phyloP scores from a whole-genome alignment of 129 eudicot species.

The Heracleum sosnowskyi region DNA sequence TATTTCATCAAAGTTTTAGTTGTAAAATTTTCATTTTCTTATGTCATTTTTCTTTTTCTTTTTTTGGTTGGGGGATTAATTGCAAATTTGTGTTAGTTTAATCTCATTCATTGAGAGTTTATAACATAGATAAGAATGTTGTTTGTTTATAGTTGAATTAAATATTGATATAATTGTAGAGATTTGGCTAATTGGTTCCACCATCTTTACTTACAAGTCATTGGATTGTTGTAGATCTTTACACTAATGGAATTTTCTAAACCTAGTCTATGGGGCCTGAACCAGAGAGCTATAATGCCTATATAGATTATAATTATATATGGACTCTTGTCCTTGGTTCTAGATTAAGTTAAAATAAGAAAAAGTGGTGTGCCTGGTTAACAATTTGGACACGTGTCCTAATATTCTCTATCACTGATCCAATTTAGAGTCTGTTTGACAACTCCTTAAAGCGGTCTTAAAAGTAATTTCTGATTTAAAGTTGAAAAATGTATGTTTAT shows the following conservation, averaged over 20 bases:
- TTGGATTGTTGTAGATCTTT: conserved; percentile 13
- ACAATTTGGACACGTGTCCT: conserved; percentile 20
- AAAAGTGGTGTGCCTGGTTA: conserved; percentile 3
- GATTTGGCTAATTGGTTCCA: conserved; percentile 66
- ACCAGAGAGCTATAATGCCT: conserved; percentile 18
- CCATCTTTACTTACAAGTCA: conserved; percentile 42
- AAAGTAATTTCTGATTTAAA: too few relatives aligned
- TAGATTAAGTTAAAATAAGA: conserved; percentile 26
- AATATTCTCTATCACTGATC: too few relatives aligned
- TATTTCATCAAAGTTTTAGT: not conserved
- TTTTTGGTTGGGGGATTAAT: conserved; percentile 13
- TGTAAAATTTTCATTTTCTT: not conserved
- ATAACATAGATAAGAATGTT: not conserved
- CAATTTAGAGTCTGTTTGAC: too few relatives aligned
- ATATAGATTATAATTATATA: not conserved
- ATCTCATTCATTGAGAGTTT: conserved; percentile 26
- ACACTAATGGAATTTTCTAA: conserved; percentile 54
- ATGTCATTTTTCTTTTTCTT: not conserved
- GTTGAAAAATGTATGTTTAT: too few relatives aligned
- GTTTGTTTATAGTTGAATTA: not conserved
- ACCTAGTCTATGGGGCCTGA: conserved; percentile 68
- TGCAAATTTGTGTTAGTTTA: conserved; percentile 18
- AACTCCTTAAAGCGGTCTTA: too few relatives aligned
- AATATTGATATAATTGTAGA: conserved; percentile 1
- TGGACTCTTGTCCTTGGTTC: conserved; percentile 10